Evolutionary conservation across 2,329 filamentous ascomycete genomes (phyloP), one percentile per base, ranked within the genome.

Genomic region (Xylariaceae sp.): DNA sequence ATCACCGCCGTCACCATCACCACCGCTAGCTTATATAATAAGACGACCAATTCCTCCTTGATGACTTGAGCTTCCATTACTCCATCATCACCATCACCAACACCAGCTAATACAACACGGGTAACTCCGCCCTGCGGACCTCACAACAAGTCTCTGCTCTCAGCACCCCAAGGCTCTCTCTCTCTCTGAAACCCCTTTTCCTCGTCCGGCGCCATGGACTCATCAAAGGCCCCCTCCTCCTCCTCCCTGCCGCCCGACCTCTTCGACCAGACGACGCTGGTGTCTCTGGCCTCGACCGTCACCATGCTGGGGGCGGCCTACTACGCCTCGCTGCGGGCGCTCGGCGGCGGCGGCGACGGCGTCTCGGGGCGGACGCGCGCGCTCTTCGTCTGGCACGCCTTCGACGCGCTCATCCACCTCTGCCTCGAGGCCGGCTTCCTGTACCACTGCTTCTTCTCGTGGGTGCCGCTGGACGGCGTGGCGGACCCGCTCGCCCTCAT

Each of bases 351-450:
- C 13, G 52, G 65, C 1, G 9, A 61, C 72, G 1, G 55, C 63
- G 23, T 77, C 32, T 69, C 71, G 36, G n/a, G n/a, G n/a, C 86
- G 87, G 40, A 65, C 84, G 55, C 86, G 88, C 41, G 65, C 84
- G 55, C 78, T 95, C 44, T 94, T 94, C 70, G 75, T 93, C 62
- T 95, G 90, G 90, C 89, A 95, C 65, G 73, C 85, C 23, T 93
- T 94, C 63, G 89, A 95, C 59, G 86, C 86, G 19, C 72, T 95
- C 27, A 90, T 89, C 52, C 92, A 98, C 65, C 77, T 93, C 60
- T 68, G 87, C 57, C 83, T 96, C 56, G 90, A 96, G 64, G 89
- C 87, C 34, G 82, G 78, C 51, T 96, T 87, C 61, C 77, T 95
- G 16, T 95, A 88, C 70, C 86, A 94, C 64, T 94, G 86, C 67